These are phyloP conservation scores for Pleurotus djamor DNA, from an alignment of 768 basidiomycete genomes.

Conservation along the genomic window DNA sequence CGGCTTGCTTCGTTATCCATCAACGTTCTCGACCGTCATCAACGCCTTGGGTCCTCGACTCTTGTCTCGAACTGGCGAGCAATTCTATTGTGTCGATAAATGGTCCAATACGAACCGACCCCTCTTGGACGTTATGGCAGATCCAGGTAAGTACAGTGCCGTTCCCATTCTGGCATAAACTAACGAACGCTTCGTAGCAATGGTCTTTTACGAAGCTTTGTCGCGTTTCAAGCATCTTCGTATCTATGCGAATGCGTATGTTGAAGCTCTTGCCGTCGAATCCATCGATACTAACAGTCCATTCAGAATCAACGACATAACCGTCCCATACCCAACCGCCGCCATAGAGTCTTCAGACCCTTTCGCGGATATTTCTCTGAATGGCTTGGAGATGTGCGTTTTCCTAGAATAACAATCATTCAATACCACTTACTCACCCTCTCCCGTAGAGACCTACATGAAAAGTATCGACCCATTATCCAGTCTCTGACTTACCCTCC, in stretches of 20 bases:
- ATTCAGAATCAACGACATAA: conserved; percentile 64
- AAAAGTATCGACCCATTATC: conserved; percentile 57
- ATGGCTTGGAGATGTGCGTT: conserved; percentile 62
- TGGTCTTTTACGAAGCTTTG: conserved; percentile 75
- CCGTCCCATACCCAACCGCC: conserved; percentile 82
- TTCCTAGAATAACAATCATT: conserved; percentile 1
- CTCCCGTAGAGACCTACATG: conserved; percentile 46
- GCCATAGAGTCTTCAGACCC: conserved; percentile 69
- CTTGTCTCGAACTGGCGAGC: conserved; percentile 77
- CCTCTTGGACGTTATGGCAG: conserved; percentile 75
- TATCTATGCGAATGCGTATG: conserved; percentile 82
- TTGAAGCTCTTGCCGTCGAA: not conserved
- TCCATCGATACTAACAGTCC: not conserved
- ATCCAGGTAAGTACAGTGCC: conserved; percentile 50
- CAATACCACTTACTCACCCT: conserved; percentile 1
- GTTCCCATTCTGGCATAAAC: not conserved
- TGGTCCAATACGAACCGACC: conserved; percentile 69
- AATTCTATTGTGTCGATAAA: conserved; percentile 72
- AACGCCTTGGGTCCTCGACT: conserved; percentile 63
- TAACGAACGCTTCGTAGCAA: conserved; percentile 38
- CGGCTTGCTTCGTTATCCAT: conserved; percentile 66
- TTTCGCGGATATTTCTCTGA: conserved; percentile 52
- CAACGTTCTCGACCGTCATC: conserved; percentile 52
- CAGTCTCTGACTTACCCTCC: conserved; percentile 46
- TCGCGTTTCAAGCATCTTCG: conserved; percentile 62